Base-by-base conservation (phyloP, 768 basidiomycete species). In the Clitopilus passeckerianus region DNA sequence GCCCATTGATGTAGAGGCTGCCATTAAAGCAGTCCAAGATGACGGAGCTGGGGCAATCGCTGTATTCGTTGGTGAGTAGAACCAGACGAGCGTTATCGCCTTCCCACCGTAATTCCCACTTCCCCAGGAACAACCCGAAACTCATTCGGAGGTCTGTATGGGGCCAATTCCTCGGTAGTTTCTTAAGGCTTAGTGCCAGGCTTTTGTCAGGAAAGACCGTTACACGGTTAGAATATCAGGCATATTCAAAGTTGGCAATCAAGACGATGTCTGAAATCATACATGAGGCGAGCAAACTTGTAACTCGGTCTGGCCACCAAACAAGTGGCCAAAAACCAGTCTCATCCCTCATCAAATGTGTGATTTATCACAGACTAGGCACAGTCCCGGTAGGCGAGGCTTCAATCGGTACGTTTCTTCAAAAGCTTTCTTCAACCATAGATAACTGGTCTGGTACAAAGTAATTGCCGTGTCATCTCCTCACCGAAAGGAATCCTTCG, bases 401-500 rank as follows among this genome's bases (percentile, higher is more conserved):
- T 1, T 93, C 90, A 10, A 91, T 95, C 61, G 77, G 80, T 79
- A 62, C 7, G 66, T 23, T 35, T 16, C 12, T 20, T n/a, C 57
- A 18, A 20, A 24, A 10, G n/a, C 33, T 35, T 57, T 18, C 10
- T 15, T 16, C 23, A 24, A 34, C 22, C 12, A n/a, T 54, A 5
- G 7, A 30, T 30, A 30, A 54, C 10, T 10, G 6, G 6, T 53
- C 9, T 23, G 7, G 27, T 46, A 46, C 20, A 60, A 57, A 80
- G 89, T 94, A 54, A 86, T 95, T 60, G 88, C 89, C 1, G 91
- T 93, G 4, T 88, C 91, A 2, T 87, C 89, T 10, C 89, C 92
- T 6, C 93, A 94, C 71, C 82, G 93, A 33, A 86, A 85, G 64
- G 91, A 91, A 67, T 87, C 90, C 6, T 93, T 94, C 68, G 71